A percentile compares a stretch with the other conserved stretches of the same genome.
Evolutionary conservation across 2,329 filamentous ascomycete genomes (phyloP).

Genomic region (Aspergillus puulaauensis): DNA sequence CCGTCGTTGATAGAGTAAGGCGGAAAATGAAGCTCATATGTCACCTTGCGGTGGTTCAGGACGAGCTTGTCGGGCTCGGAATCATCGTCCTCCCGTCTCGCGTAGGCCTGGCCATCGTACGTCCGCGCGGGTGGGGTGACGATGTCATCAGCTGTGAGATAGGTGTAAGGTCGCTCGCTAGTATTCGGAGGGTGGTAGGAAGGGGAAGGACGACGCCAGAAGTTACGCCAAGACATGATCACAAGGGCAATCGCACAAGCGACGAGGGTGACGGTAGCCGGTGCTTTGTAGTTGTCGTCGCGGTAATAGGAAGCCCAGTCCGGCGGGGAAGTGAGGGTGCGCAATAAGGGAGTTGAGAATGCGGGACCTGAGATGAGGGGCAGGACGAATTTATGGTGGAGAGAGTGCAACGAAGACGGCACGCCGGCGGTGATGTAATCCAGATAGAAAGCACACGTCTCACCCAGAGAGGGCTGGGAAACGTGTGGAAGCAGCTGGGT

Average conservation of each 20-base stretch:
- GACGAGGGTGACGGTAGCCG: constrained; percentile 27
- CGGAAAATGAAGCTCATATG: constrained; percentile 45
- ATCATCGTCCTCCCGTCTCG: constrained; percentile 23
- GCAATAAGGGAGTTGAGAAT: constrained; percentile 22
- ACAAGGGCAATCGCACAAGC: constrained; percentile 29
- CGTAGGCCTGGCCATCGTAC: constrained; percentile 13
- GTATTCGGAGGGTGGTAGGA: constrained; percentile 21
- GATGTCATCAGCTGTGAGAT: constrained; percentile 39
- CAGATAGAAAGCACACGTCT: constrained; percentile 41
- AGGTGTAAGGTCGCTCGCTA: constrained; percentile 34
- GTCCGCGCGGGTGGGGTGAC: constrained; percentile 23
- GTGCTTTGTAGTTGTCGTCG: constrained; percentile 20
- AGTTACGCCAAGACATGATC: constrained; percentile 37
- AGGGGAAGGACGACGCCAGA: constrained; percentile 33
- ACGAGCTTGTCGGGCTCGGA: constrained; percentile 44
- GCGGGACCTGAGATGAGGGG: constrained; percentile 14
- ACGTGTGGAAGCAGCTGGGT: constrained; percentile 38
- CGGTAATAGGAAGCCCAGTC: constrained; percentile 17
- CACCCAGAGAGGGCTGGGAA: constrained; percentile 40
- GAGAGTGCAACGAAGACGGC: constrained; percentile 31
- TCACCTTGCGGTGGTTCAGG: constrained; percentile 42
- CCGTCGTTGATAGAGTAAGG: constrained; percentile 50
- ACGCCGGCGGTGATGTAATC: constrained; percentile 34
- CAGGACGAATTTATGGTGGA: constrained; percentile 30
- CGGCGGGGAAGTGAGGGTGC: constrained; percentile 23